phyloP scores from a whole-genome alignment of 2,329 filamentous ascomycete species.

The Alternaria brassicae region DNA sequence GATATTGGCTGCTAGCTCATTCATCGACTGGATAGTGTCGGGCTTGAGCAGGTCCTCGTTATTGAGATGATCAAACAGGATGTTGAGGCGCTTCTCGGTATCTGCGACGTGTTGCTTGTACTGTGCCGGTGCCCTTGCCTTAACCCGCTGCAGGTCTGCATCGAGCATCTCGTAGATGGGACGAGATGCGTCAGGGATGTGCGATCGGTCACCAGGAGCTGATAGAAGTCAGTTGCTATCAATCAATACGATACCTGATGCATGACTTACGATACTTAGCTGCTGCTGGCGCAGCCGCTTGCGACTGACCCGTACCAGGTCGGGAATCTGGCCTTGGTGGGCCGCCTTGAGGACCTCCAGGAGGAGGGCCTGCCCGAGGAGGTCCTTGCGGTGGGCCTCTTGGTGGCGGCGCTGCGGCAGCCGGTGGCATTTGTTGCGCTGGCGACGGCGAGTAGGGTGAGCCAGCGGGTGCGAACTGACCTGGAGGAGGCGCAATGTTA shows the following conservation, averaged over 20 bases:
- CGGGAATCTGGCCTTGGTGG: conserved; percentile 51
- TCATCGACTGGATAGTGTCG: conserved; percentile 74
- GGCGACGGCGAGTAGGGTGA: conserved; percentile 29
- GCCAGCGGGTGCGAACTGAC: conserved; percentile 42
- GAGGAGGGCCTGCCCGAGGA: conserved; percentile 54
- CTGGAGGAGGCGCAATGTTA: conserved; percentile 55
- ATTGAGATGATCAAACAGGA: conserved; percentile 97
- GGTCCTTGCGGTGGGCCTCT: conserved; percentile 48
- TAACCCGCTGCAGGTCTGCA: conserved; percentile 87
- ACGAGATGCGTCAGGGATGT: conserved; percentile 80
- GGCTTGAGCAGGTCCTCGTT: conserved; percentile 89
- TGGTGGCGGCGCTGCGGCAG: conserved; percentile 55
- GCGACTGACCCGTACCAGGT: conserved; percentile 59
- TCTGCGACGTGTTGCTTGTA: conserved; percentile 91
- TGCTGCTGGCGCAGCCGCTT: conserved; percentile 58
- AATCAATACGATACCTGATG: conserved; percentile 10
- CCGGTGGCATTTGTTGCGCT: conserved; percentile 48
- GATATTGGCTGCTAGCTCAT: conserved; percentile 59
- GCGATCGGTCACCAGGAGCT: conserved; percentile 81
- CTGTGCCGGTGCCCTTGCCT: conserved; percentile 80
- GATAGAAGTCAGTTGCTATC: conserved; percentile 22
- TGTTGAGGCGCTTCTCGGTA: conserved; percentile 87
- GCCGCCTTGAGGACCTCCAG: conserved; percentile 35
- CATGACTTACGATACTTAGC: conserved; percentile 72
- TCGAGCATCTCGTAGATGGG: conserved; percentile 82